Conservation (phyloP, 2,329 filamentous ascomycete genomes). For the Fusarium chaquense region DNA sequence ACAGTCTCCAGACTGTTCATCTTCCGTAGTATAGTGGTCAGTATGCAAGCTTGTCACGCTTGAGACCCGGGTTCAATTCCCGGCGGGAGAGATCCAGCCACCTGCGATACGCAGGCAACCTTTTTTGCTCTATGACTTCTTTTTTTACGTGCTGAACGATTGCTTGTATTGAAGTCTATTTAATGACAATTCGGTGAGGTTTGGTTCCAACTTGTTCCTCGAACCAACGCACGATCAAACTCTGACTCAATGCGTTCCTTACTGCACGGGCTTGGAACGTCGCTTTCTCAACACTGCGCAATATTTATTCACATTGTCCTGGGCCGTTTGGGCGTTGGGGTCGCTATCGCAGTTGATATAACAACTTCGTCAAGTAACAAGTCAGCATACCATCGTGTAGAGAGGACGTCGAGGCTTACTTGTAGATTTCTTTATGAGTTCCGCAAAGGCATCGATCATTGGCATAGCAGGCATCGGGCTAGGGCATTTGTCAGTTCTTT, state of each 20-base stretch:
- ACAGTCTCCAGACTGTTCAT: constrained; percentile 3
- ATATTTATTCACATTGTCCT: constrained; percentile 15
- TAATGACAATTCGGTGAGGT: neutral
- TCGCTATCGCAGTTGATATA: constrained; percentile 14
- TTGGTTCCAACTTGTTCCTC: no score
- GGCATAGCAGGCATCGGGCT: constrained; percentile 11
- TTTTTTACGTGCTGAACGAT: neutral
- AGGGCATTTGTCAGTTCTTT: neutral
- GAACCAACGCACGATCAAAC: neutral
- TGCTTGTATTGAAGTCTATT: neutral
- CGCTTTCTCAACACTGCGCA: constrained; percentile 9
- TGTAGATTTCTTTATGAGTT: constrained; percentile 25
- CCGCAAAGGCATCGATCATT: constrained; percentile 24
- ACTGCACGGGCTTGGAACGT: neutral
- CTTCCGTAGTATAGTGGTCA: constrained; percentile 39
- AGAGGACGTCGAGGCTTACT: neutral
- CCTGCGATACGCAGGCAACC: neutral
- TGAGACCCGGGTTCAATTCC: constrained; percentile 39
- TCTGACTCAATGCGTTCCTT: rapidly evolving
- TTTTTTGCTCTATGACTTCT: neutral
- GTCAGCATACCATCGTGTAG: neutral
- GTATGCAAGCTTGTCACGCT: constrained; percentile 39
- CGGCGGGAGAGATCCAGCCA: constrained; percentile 36
- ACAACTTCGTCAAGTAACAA: neutral
- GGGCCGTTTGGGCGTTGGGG: neutral